A percentile compares a stretch with the other conserved stretches of the same genome.
Evolutionary conservation across 805 yeast genomes (phyloP).

Genomic region (Yarrowia deformans): DNA sequence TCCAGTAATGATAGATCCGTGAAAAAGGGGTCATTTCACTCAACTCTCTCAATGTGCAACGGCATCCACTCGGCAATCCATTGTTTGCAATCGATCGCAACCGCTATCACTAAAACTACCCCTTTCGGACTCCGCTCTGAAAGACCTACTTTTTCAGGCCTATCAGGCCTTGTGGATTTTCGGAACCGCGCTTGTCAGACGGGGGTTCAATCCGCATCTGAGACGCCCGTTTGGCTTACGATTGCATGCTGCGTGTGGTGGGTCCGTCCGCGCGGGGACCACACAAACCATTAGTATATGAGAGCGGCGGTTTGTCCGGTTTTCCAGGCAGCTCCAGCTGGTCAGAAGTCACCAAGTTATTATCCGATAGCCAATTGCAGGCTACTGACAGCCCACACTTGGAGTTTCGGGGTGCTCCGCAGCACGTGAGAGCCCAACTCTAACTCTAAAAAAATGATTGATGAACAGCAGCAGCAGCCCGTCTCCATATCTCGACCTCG

Average conservation of each 20-base stretch:
- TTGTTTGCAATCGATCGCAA: neutral
- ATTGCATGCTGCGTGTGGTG: conserved; percentile 25
- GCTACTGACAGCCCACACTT: neutral
- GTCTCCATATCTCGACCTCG: conserved; percentile 22
- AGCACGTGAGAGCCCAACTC: conserved; percentile 32
- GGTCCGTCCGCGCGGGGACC: neutral
- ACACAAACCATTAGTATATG: neutral
- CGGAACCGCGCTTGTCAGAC: neutral
- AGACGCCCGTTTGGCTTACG: conserved; percentile 35
- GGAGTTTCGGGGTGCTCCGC: conserved; percentile 7
- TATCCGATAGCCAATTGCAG: conserved; percentile 5
- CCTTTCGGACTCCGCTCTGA: neutral
- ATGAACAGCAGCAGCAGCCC: conserved; percentile 21
- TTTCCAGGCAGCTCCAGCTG: neutral
- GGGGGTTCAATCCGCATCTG: conserved; percentile 37
- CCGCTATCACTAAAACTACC: neutral
- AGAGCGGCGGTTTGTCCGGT: no score
- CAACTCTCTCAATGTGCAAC: neutral
- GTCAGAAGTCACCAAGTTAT: neutral
- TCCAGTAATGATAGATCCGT: neutral
- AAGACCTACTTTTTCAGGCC: neutral
- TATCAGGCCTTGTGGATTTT: conserved; percentile 16
- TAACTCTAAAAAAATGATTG: conserved; percentile 35
- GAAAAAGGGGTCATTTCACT: neutral
- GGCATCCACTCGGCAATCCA: neutral